These are phyloP conservation scores for Dipsacomyces acuminosporus DNA, from an alignment of 371 early-diverging fungal species.

Conservation along the genomic window DNA sequence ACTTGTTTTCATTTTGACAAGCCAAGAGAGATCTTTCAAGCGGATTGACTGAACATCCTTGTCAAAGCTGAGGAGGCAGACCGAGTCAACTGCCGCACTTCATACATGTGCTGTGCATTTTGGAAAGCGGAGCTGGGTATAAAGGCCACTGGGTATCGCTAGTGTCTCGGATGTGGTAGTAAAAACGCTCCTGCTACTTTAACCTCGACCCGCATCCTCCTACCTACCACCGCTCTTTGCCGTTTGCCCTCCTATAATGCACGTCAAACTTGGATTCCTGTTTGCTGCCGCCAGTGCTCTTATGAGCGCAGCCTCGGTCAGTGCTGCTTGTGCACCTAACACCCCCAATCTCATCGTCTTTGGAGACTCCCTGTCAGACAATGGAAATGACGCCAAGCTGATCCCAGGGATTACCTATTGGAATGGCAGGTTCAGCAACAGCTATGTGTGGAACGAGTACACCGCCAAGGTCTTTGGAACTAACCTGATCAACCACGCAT, in stretches of 20 bases:
- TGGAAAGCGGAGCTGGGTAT: no score
- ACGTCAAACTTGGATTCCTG: conserved; percentile 5
- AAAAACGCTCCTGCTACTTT: no score
- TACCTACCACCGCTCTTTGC: no score
- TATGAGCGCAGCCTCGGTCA: conserved; percentile 6
- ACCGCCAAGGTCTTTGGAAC: conserved; percentile 20
- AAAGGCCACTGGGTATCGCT: no score
- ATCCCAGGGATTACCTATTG: conserved; percentile 14
- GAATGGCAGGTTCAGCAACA: conserved; percentile 48
- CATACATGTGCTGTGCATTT: no score
- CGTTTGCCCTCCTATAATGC: background rate
- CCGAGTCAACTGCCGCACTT: no score
- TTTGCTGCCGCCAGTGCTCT: conserved; percentile 14
- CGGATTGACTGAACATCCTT: no score
- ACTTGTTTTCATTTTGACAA: no score
- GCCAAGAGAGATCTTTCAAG: no score
- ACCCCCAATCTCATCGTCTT: conserved; percentile 7
- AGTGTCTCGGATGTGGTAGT: no score
- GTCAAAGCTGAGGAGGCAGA: no score
- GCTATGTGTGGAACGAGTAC: conserved; percentile 50
- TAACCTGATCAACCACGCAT: conserved; percentile 41
- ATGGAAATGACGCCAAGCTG: conserved; percentile 1
- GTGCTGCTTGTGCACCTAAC: conserved; percentile 19
- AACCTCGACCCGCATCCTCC: no score
- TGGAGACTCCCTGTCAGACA: conserved; percentile 17